phyloP scores from a whole-genome alignment of 2,329 filamentous ascomycete genomes.

The Aspergillus sp. region DNA sequence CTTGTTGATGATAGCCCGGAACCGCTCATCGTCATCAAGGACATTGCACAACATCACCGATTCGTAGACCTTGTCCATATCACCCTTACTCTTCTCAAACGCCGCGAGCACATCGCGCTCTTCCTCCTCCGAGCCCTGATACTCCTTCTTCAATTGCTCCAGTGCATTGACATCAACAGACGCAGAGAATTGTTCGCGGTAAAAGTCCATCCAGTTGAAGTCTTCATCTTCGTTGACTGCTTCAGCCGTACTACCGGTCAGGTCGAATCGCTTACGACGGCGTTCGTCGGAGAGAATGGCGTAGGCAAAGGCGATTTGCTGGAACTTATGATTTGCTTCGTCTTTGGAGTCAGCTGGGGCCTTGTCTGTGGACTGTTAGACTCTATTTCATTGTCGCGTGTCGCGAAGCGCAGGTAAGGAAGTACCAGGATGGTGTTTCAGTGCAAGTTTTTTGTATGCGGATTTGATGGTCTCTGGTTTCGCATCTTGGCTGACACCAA shows the following conservation, averaged over 20 bases:
- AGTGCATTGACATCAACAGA: conserved; percentile 69
- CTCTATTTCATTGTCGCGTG: background rate
- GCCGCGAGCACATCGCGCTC: conserved; percentile 66
- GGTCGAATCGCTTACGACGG: conserved; percentile 79
- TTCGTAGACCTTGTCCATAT: conserved; percentile 72
- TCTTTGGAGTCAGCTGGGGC: conserved; percentile 60
- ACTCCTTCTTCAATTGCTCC: conserved; percentile 65
- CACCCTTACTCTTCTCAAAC: conserved; percentile 66
- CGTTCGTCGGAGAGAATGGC: conserved; percentile 79
- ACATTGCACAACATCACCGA: conserved; percentile 81
- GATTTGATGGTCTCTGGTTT: conserved; percentile 75
- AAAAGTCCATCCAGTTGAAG: conserved; percentile 89
- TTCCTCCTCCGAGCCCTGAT: conserved; percentile 84
- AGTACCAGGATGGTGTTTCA: conserved; percentile 78
- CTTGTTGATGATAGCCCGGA: conserved; percentile 69
- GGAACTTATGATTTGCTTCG: conserved; percentile 72
- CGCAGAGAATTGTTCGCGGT: conserved; percentile 73
- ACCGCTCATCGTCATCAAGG: conserved; percentile 76
- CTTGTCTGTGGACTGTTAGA: conserved; percentile 57
- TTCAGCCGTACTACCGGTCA: conserved; percentile 82
- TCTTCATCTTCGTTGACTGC: conserved; percentile 63
- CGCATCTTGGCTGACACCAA: conserved; percentile 64
- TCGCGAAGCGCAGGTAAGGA: background rate
- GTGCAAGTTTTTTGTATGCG: conserved; percentile 83
- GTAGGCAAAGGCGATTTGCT: conserved; percentile 88